A percentile compares a stretch with the other conserved stretches of the same genome.
Conservation (phyloP, 2,329 filamentous ascomycete genomes). For the Fusarium heterosporum region DNA sequence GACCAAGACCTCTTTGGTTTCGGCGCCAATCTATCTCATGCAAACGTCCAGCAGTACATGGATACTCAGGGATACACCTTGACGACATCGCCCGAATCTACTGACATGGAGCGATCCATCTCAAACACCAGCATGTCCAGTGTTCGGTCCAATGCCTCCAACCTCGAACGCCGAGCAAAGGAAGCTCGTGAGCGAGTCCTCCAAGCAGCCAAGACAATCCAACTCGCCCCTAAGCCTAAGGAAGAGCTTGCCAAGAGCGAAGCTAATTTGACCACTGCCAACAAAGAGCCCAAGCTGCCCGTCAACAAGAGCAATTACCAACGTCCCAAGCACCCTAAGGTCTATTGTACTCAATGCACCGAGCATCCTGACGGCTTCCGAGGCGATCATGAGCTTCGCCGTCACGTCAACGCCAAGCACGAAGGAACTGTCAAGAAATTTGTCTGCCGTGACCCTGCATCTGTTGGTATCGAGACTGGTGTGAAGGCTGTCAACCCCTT, state of each 20-base stretch:
- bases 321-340: constrained; percentile 77
- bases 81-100: constrained; percentile 45
- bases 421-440: constrained; percentile 65
- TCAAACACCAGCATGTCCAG: constrained; percentile 59
- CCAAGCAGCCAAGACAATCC: constrained; percentile 54
- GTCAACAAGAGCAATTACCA: constrained; percentile 60
- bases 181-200: constrained; percentile 61
- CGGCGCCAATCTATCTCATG: constrained; percentile 51
- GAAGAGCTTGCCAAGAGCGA: constrained; percentile 20
- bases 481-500: constrained; percentile 73
- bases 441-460: constrained; percentile 66
- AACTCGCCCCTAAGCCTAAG: constrained; percentile 60
- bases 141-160: constrained; percentile 58
- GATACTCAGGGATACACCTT: constrained; percentile 48
- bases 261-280: constrained; percentile 18
- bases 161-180: constrained; percentile 59
- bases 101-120: constrained; percentile 61
- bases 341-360: constrained; percentile 76
- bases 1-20: constrained; percentile 54
- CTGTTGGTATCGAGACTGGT: constrained; percentile 54
- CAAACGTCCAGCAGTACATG: constrained; percentile 48
- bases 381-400: constrained; percentile 83
- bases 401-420: constrained; percentile 77
- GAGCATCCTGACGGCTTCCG: constrained; percentile 83
- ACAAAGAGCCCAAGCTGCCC: constrained; percentile 58